Base-by-base conservation (phyloP, 2,329 filamentous ascomycete species). In the Aulographum hederae region DNA sequence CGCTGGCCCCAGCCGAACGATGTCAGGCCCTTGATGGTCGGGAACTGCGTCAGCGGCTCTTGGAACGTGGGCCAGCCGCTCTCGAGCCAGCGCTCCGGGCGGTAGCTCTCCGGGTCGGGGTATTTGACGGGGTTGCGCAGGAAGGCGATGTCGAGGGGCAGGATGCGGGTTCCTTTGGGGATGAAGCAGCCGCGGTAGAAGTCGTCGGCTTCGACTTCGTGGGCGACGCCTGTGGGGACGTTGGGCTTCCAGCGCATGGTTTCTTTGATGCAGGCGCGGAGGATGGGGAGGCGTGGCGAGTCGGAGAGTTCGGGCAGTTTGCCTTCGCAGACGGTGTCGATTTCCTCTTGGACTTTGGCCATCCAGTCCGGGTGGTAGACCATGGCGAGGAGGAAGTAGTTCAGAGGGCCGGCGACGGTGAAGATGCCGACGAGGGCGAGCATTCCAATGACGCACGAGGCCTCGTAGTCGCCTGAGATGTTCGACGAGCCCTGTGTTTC, bases 61-160 rank as follows among this genome's bases (percentile, higher is more conserved):
- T 73, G 66, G 52, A 66, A 76, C 1, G 71, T 73, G 1, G 72
- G 72, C 60, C 65, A 77, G 14, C 53, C 54, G n/a, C 65, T 50
- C 39, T 73, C 64, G 8, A 78, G 58, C 56, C 67, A 53, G 13
- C 44, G 40, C 41, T 63, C 60, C 32, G 63, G 59, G 11, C 17
- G 25, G 37, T 12, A 41, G 4, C 44, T 43, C 26, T 53, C 50
- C 3, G 53, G 53, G 2, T 53, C 46, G 0, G 51, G 48, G 25
- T 52, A 53, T 12, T 51, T 47, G 4, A 43, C 36, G 10, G 51
- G 44, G 36, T 58, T 51, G 30, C 47, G 52, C 27, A 57, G 53
- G 32, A 58, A 53, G 33, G 17, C 38, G n/a, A n/a, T n/a, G n/a
- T n/a, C n/a, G 34, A 2, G 20, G 11, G 18, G 19, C 5, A 20